Evolutionary conservation across 352 stramenopile genomes (phyloP), one percentile per base, ranked within the genome.

Genomic region (Phytophthora sojae): DNA sequence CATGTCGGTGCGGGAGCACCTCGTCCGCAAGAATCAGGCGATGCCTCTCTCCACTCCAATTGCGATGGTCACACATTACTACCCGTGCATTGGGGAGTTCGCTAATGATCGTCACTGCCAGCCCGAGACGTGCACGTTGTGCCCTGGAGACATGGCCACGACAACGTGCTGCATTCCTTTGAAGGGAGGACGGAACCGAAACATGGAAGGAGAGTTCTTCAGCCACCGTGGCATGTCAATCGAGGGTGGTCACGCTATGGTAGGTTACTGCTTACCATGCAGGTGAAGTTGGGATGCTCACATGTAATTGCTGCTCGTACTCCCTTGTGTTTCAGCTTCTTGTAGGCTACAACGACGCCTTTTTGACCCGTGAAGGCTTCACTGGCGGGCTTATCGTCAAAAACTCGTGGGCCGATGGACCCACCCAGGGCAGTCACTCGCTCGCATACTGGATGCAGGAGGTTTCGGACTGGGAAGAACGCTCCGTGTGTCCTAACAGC

Each of bases 181-280:
- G 17, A 90, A 86, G 50, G 84, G 83, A 49, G 81, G 88, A 6
- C 80, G 69, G 65, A 93, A 91, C 55, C 83, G 81, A 58, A 95
- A 95, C 74, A 93, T 95, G 85, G 85, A 95, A 63, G 88, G 85
- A 45, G 88, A 95, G 60, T 95, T 92, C 71, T 93, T 93, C 72
- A 91, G 81, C 54, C 85, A 93, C 62, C 83, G 80, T 35, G 83
- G 85, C 6, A 93, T 93, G 82, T 92, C 84, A 17, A 92, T 93
- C 58, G 88, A 93, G 72, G 85, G 84, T 53, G 85, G 88, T 7
- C 88, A 93, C 66, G 85, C 84, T 1, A 93, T 95, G 88, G 87
- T 91, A 86, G 19, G 19, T 17, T 52, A 5, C 4, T 52, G 8
- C 25, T 25, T 26, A 2, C 42, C 42, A 49, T 49, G 6, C 6